Evolutionary conservation across 352 stramenopile species (phyloP).

Genomic region (Globisporangium paddicum): DNA sequence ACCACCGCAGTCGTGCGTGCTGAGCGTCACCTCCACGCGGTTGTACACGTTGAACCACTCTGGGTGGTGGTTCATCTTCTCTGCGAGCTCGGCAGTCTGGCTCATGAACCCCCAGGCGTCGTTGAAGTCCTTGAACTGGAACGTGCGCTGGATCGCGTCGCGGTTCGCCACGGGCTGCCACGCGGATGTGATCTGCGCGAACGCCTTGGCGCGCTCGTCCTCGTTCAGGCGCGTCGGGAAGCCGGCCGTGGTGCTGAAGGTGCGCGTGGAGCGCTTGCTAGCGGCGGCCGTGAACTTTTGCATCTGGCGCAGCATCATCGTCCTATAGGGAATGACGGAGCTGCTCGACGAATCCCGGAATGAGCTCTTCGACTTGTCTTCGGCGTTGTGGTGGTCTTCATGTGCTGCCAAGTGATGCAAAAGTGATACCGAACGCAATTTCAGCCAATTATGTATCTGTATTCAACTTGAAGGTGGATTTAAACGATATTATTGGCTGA

Average conservation of each 20-base stretch:
- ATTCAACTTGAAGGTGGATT: conserved; percentile 8
- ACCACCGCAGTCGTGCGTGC: conserved; percentile 94
- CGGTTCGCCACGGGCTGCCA: conserved; percentile 51
- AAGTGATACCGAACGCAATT: background rate
- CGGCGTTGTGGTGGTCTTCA: conserved; percentile 7
- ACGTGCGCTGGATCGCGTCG: conserved; percentile 81
- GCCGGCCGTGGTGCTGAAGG: conserved; percentile 21
- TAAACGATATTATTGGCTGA: background rate
- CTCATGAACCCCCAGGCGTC: conserved; percentile 82
- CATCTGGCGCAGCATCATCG: conserved; percentile 13
- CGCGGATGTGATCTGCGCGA: conserved; percentile 40
- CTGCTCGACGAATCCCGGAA: conserved; percentile 7
- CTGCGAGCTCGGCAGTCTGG: conserved; percentile 59
- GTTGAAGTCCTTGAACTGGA: conserved; percentile 84
- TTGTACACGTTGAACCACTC: conserved; percentile 99
- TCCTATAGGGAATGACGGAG: background rate
- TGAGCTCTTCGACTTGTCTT: conserved; percentile 3
- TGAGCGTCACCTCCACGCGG: conserved; percentile 94
- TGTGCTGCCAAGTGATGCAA: background rate
- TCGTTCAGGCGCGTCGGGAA: conserved; percentile 43
- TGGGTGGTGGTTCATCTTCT: conserved; percentile 95
- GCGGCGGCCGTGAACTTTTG: background rate
- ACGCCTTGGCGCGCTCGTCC: conserved; percentile 31
- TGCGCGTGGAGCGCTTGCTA: background rate
- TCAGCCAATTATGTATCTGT: background rate